phyloP scores from a whole-genome alignment of 1,284 basidiomycete genomes.

The Phylloboletellus chloephorus region DNA sequence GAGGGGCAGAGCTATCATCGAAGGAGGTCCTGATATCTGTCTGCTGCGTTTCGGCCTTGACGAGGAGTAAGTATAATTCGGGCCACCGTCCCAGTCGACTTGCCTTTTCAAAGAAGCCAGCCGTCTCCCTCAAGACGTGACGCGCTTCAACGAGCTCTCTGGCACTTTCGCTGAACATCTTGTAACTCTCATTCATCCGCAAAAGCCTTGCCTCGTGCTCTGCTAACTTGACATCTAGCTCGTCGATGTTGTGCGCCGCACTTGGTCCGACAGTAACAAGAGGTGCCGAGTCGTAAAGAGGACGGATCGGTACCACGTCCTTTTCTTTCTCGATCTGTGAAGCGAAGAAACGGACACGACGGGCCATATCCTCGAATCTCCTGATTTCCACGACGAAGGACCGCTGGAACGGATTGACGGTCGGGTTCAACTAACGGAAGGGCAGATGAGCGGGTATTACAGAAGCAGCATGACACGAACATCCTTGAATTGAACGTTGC shows the following conservation, averaged over 20 bases:
- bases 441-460: conserved; percentile 1
- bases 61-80: conserved; percentile 5
- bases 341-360: conserved; percentile 87
- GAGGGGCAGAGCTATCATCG: conserved; percentile 87
- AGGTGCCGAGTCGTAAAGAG: conserved; percentile 76
- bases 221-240: conserved; percentile 82
- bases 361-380: conserved; percentile 92
- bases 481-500: conserved; percentile 97
- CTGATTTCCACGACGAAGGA: conserved; percentile 96
- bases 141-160: conserved; percentile 90
- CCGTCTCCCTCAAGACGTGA: conserved; percentile 92
- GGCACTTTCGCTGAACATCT: conserved; percentile 81
- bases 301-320: conserved; percentile 75
- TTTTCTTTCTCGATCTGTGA: conserved; percentile 84
- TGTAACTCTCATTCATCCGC: conserved; percentile 95
- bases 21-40: conserved; percentile 83
- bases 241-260: conserved; percentile 90
- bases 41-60: conserved; percentile 75
- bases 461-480: conserved; percentile 42
- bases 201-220: conserved; percentile 84
- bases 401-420: conserved; percentile 96
- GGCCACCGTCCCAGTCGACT: conserved; percentile 17
- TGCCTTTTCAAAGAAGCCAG: conserved; percentile 91
- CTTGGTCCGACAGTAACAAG: conserved; percentile 84
- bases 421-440: conserved; percentile 76